Conservation (phyloP, 768 basidiomycete species). For the Pleurotus cornucopiae region DNA sequence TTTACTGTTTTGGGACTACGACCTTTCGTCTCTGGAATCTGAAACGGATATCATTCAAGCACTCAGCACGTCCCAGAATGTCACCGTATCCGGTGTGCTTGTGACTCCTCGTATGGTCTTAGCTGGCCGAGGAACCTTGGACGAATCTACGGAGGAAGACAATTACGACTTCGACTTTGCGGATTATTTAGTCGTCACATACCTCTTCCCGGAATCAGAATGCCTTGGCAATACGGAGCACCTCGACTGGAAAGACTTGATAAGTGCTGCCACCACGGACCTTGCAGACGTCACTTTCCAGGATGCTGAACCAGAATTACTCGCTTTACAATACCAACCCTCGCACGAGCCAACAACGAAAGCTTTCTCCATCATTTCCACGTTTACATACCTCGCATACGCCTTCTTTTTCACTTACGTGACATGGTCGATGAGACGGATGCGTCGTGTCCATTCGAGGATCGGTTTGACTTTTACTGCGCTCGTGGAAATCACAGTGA, state of each 20-base stretch:
- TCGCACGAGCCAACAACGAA: conserved; percentile 32
- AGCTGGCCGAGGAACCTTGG: conserved; percentile 58
- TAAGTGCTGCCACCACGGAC: conserved; percentile 34
- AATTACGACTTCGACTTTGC: conserved; percentile 47
- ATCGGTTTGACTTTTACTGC: conserved; percentile 92
- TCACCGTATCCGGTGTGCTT: conserved; percentile 58
- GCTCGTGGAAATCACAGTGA: conserved; percentile 84
- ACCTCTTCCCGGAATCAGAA: conserved; percentile 74
- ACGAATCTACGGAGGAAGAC: conserved; percentile 39
- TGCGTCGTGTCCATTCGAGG: conserved; percentile 85
- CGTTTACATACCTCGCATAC: conserved; percentile 75
- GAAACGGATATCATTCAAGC: conserved; percentile 59
- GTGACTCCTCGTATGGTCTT: conserved; percentile 75
- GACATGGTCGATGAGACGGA: conserved; percentile 66
- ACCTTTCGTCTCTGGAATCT: conserved; percentile 45
- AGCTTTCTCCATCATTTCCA: conserved; percentile 58
- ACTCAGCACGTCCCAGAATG: conserved; percentile 47
- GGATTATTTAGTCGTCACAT: conserved; percentile 72
- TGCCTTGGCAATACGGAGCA: conserved; percentile 65
- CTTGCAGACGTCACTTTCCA: conserved; percentile 36
- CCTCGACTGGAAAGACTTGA: conserved; percentile 52
- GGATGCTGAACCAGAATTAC: conserved; percentile 41
- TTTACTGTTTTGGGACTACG: conserved; percentile 69
- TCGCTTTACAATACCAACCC: conserved; percentile 44
- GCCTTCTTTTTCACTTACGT: conserved; percentile 72